These are phyloP conservation scores for Sporobolomyces roseus DNA, from an alignment of 768 basidiomycete genomes.

Conservation along the genomic window DNA sequence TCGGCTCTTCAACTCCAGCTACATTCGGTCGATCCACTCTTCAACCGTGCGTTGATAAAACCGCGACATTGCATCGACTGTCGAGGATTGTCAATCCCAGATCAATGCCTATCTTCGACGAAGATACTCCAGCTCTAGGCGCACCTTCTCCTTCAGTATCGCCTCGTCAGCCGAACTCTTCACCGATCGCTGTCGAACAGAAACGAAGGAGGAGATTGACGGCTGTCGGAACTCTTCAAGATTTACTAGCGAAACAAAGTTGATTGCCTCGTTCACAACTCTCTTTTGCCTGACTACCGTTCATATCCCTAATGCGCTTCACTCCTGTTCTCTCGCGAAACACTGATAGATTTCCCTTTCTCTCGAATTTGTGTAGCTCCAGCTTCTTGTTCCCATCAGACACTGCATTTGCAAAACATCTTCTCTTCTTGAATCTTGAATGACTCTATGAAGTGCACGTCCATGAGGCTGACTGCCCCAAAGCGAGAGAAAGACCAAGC, in stretches of 20 bases:
- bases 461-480: no score
- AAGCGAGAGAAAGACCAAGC: no score
- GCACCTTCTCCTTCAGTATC: background rate
- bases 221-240: background rate
- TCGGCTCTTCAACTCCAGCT: background rate
- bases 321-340: no score
- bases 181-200: background rate
- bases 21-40: constrained; percentile 8
- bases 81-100: constrained; percentile 9
- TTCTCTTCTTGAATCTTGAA: no score
- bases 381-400: no score
- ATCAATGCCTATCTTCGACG: constrained; percentile 2
- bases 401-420: no score
- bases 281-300: no score
- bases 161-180: no score
- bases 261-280: background rate
- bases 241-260: constrained; percentile 1
- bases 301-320: no score
- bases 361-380: no score
- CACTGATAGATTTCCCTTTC: no score
- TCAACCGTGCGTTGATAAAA: constrained; percentile 5
- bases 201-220: constrained; percentile 5
- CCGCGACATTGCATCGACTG: constrained; percentile 5
- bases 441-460: no score
- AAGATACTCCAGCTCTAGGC: background rate